phyloP scores from a whole-genome alignment of 306 rosid genomes.

The Citrullus mucosospermus region DNA sequence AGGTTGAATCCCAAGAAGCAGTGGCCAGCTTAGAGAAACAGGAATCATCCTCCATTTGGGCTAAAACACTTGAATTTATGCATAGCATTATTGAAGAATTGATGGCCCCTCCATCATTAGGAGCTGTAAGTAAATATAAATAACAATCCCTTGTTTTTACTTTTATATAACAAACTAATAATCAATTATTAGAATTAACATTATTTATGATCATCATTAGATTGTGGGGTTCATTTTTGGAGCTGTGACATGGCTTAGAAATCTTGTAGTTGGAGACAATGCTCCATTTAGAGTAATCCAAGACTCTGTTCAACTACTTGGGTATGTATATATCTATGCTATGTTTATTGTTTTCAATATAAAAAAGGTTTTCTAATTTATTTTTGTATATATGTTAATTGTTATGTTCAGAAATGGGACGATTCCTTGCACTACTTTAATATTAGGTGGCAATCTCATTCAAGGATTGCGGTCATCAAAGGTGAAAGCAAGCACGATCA shows the following conservation, averaged over 20 bases:
- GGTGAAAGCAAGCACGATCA: slow-evolving; percentile 23
- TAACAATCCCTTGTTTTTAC: background rate
- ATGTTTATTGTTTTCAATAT: too few relatives aligned
- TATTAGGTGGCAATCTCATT: slow-evolving; percentile 81
- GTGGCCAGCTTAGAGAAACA: background rate
- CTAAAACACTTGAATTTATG: slow-evolving; percentile 16
- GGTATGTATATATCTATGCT: slow-evolving; percentile 13
- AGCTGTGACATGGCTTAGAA: slow-evolving; percentile 44
- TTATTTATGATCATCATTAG: slow-evolving; percentile 19
- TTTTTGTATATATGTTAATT: background rate
- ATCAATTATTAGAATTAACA: background rate
- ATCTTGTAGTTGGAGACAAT: slow-evolving; percentile 36
- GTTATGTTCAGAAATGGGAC: slow-evolving; percentile 44
- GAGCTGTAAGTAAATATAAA: slow-evolving; percentile 44
- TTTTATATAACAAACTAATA: too few relatives aligned
- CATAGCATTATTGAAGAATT: slow-evolving; percentile 36
- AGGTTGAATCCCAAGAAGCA: background rate
- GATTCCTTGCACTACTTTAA: slow-evolving; percentile 76
- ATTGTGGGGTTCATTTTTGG: slow-evolving; percentile 69
- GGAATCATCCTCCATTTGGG: slow-evolving; percentile 19
- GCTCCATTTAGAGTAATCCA: slow-evolving; percentile 72
- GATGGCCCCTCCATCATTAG: slow-evolving; percentile 74
- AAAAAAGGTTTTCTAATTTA: too few relatives aligned
- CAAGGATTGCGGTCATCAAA: slow-evolving; percentile 68
- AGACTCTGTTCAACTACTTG: slow-evolving; percentile 44